A percentile compares a stretch with the other conserved stretches of the same genome.
Conservation (phyloP, 202 grass and related monocot genomes). For the Cymbopogon flexuosus region DNA sequence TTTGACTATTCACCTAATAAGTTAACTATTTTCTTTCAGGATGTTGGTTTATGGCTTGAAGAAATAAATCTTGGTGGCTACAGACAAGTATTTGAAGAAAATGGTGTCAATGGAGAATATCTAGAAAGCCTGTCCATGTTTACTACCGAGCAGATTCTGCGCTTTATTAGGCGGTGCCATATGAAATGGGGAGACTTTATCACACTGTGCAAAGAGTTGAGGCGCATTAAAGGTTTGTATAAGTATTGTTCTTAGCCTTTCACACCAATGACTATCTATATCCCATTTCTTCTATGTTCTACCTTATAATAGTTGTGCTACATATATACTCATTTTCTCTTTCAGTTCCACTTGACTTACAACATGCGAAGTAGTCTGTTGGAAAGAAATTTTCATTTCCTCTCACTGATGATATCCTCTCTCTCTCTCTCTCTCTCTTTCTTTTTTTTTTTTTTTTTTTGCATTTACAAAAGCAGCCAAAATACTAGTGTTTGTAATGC, state of each 20-base stretch:
- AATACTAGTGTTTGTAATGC: neutral
- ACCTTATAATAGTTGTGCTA: neutral
- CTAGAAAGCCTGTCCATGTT: conserved; percentile 93
- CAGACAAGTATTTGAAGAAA: conserved; percentile 86
- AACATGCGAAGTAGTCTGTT: neutral
- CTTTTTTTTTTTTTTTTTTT: neutral
- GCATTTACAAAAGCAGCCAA: neutral
- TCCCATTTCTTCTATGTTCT: neutral
- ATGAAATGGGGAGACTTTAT: conserved; percentile 99
- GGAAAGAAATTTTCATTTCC: neutral
- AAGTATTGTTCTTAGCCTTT: conserved; percentile 4
- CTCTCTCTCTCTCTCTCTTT: too few species aligned
- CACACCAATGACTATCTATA: neutral
- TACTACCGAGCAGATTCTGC: conserved; percentile 59
- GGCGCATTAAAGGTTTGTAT: conserved; percentile 86
- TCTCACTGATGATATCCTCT: neutral
- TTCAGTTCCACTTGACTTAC: conserved; percentile 21
- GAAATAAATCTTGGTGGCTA: conserved; percentile 97
- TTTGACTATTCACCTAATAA: conserved; percentile 10
- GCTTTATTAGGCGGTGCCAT: neutral
- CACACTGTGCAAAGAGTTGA: conserved; percentile 96
- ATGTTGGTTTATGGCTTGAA: conserved; percentile 96
- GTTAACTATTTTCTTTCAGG: conserved; percentile 52
- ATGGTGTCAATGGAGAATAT: conserved; percentile 96
- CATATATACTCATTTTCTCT: neutral